phyloP scores from a whole-genome alignment of 257 asterid genomes.

The Misopates orontium region DNA sequence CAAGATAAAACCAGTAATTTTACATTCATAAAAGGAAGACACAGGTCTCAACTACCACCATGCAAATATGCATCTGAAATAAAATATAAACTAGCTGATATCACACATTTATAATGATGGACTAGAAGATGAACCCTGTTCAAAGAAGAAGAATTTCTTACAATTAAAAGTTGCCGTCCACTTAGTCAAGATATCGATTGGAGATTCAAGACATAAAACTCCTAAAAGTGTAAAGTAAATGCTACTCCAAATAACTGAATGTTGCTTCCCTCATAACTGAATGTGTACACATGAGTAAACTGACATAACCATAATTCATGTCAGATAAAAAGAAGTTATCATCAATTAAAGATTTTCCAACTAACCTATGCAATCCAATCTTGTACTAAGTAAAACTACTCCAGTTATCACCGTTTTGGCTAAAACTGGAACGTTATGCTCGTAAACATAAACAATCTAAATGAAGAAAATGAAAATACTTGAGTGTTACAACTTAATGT shows the following conservation, averaged over 20 bases:
- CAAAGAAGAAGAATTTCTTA: constrained; percentile 43
- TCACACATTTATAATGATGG: too few species aligned
- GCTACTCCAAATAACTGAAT: constrained; percentile 64
- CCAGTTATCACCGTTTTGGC: constrained; percentile 92
- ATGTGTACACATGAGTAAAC: constrained; percentile 69
- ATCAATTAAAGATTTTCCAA: constrained; percentile 3
- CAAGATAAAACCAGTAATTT: too few species aligned
- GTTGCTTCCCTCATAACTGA: constrained; percentile 73
- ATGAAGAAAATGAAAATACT: too few species aligned
- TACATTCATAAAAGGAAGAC: too few species aligned
- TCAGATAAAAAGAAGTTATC: constrained; percentile 2
- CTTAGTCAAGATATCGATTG: constrained; percentile 50
- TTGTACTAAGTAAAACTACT: constrained; percentile 74
- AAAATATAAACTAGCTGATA: too few species aligned
- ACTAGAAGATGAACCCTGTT: too few species aligned
- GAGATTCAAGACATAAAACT: constrained; percentile 72
- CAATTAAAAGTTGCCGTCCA: constrained; percentile 80
- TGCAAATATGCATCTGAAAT: too few species aligned
- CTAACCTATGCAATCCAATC: constrained; percentile 94
- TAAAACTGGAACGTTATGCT: too few species aligned
- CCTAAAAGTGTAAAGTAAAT: constrained; percentile 70
- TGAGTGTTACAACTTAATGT: too few species aligned
- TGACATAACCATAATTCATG: constrained; percentile 16
- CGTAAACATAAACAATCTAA: too few species aligned
- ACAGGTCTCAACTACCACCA: too few species aligned